Evolutionary conservation across 768 basidiomycete genomes (phyloP).

Genomic region (Boletus speciosus): DNA sequence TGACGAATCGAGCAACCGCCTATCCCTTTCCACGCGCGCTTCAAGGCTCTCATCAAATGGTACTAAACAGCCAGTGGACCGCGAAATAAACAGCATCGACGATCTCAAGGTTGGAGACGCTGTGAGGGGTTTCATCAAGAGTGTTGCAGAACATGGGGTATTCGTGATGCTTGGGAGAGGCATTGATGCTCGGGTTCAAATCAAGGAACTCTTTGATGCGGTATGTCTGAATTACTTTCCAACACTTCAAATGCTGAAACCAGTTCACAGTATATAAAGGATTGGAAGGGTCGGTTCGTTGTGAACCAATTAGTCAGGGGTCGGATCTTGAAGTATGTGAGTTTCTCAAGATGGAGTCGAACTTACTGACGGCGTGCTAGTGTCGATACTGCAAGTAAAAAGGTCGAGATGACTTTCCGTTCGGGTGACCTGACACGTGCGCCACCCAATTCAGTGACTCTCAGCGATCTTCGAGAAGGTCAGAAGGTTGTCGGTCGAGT

Average conservation of each 20-base stretch:
- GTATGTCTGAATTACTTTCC: conserved; percentile 27
- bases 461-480: conserved; percentile 65
- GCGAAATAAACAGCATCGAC: conserved; percentile 57
- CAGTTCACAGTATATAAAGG: conserved; percentile 76
- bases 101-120: conserved; percentile 69
- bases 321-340: conserved; percentile 68
- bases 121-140: conserved; percentile 89
- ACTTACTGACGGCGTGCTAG: conserved; percentile 39
- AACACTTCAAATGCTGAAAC: conserved; percentile 5
- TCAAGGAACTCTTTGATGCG: conserved; percentile 90
- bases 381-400: conserved; percentile 63
- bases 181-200: conserved; percentile 91
- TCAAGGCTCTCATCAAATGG: conserved; percentile 64
- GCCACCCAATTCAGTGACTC: conserved; percentile 34
- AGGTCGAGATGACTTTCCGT: conserved; percentile 90
- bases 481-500: conserved; percentile 79
- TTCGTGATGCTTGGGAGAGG: conserved; percentile 83
- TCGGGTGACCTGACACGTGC: conserved; percentile 51
- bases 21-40: conserved; percentile 77
- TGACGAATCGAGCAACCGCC: conserved; percentile 60
- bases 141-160: conserved; percentile 78
- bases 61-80: conserved; percentile 52
- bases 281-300: conserved; percentile 85
- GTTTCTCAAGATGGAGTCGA: neutral
- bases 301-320: conserved; percentile 84